Percentiles rank a stretch among this genome's conserved stretches.
These are phyloP conservation scores for Xerocomus spinulosus DNA, from an alignment of 768 basidiomycete species.

Conservation along the genomic window DNA sequence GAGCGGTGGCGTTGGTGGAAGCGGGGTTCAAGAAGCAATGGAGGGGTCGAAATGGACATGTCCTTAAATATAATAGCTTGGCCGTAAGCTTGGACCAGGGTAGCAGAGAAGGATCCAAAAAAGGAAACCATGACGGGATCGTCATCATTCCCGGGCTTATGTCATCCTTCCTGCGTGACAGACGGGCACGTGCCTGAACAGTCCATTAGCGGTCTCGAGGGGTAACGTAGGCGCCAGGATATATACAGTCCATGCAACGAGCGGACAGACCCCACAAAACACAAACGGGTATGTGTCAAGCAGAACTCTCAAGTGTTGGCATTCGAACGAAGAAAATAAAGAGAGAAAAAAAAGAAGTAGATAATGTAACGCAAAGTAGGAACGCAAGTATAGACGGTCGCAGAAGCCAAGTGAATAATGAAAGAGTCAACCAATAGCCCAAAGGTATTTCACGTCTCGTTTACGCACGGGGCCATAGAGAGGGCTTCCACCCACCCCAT, in stretches of 20 bases:
- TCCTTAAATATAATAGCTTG: not conserved
- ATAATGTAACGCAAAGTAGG: constrained; percentile 26
- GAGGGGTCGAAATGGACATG: not conserved
- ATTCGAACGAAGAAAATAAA: constrained; percentile 25
- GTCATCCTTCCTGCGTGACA: too few relatives aligned
- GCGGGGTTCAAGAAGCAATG: not conserved
- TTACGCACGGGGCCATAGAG: too few relatives aligned
- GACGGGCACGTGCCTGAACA: not conserved
- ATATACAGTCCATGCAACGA: constrained; percentile 19
- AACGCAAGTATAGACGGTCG: constrained; percentile 25
- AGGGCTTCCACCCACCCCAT: too few relatives aligned
- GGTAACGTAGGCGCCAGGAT: constrained; percentile 21
- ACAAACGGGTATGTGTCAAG: constrained; percentile 25
- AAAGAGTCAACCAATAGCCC: constrained; percentile 63
- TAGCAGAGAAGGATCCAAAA: too few relatives aligned
- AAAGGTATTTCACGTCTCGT: constrained; percentile 32
- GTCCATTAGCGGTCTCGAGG: not conserved
- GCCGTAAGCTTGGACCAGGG: not conserved
- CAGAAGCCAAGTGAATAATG: constrained; percentile 46
- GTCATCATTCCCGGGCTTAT: not conserved
- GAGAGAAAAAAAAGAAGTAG: constrained; percentile 24
- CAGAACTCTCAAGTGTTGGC: constrained; percentile 25
- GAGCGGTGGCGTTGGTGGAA: constrained; percentile 6
- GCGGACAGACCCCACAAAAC: constrained; percentile 16
- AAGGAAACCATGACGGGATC: not conserved